A percentile compares a stretch with the other conserved stretches of the same genome.
These are phyloP conservation scores for Astraeus odoratus DNA, from an alignment of 768 basidiomycete species.

Conservation along the genomic window DNA sequence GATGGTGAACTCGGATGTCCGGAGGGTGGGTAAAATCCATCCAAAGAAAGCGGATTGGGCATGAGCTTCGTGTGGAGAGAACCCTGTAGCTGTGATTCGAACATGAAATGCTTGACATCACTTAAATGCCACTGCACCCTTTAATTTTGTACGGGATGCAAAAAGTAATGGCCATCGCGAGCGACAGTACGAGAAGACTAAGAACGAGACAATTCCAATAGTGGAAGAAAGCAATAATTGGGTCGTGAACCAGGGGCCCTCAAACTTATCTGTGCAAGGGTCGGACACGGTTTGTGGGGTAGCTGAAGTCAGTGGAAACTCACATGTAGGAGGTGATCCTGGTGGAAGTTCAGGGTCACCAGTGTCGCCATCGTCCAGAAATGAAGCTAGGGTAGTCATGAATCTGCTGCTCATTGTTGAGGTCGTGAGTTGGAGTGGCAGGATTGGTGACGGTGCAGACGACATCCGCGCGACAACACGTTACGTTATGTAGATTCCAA, in stretches of 20 bases:
- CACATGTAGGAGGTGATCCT: conserved; percentile 59
- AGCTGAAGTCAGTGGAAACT: conserved; percentile 18
- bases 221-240: conserved; percentile 72
- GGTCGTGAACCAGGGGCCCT: conserved; percentile 94
- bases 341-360: conserved; percentile 45
- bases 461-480: background rate
- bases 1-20: conserved; percentile 86
- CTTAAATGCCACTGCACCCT: conserved; percentile 51
- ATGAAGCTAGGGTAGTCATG: background rate
- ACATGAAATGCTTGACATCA: background rate
- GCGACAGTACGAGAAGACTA: conserved; percentile 84
- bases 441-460: background rate
- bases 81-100: conserved; percentile 47
- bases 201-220: conserved; percentile 75
- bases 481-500: background rate
- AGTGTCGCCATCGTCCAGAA: conserved; percentile 29
- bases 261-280: conserved; percentile 54
- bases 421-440: background rate
- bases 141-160: conserved; percentile 89
- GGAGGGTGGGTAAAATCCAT: conserved; percentile 91
- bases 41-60: conserved; percentile 84
- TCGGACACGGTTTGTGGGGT: conserved; percentile 6
- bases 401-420: background rate
- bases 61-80: conserved; percentile 91
- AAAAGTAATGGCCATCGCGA: conserved; percentile 86